Evolutionary conservation across 176 grass and related monocot genomes (phyloP), one percentile per base, ranked within the genome.

Genomic region (Poa pratensis): DNA sequence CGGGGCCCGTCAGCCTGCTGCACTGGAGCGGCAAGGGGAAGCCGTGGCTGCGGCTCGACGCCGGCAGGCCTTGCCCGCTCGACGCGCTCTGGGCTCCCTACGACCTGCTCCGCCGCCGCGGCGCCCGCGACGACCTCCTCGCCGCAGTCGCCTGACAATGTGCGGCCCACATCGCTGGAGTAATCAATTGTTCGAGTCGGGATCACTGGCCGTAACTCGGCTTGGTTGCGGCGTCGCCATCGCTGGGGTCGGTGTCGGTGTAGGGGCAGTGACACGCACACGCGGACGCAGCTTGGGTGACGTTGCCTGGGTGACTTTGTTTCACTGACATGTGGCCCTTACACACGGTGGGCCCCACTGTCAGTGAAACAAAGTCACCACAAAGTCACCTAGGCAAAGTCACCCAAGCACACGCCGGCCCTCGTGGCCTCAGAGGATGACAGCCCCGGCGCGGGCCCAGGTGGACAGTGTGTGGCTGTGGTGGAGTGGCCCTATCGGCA

Each of bases 1-100:
- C 94, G 11, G 96, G 96, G 0, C 91, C 94, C 0, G 96, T 99
- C 75, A 99, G 96, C 80, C 84, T 99, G 46, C 89, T 99, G 77
- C 96, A 99, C 87, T 99, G 96, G 96, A 99, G 96, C 76, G 94
- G 96, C 18, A 99, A 99, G 60, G 96, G 96, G 30, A 99, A 99
- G 82, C 96, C 96, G 5, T 99, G 96, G 96, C 85, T 99, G 7
- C 81, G 96, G 20, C 91, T 99, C 4, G 96, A 99, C 83, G 89
- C 90, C 26, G 88, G 94, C 66, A 71, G 94, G 18, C 84, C 88
- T 5, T 99, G 96, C 79, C 91, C 93, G 64, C 88, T 99, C 30
- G 96, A 99, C 70, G 85, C 88, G 27, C 90, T 99, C 5, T 99
- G 96, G 96, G 86, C 91, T 7, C 96, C 96, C 2, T 99, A 99